phyloP scores from a whole-genome alignment of 2,329 filamentous ascomycete genomes.

The Aureobasidium sp. region DNA sequence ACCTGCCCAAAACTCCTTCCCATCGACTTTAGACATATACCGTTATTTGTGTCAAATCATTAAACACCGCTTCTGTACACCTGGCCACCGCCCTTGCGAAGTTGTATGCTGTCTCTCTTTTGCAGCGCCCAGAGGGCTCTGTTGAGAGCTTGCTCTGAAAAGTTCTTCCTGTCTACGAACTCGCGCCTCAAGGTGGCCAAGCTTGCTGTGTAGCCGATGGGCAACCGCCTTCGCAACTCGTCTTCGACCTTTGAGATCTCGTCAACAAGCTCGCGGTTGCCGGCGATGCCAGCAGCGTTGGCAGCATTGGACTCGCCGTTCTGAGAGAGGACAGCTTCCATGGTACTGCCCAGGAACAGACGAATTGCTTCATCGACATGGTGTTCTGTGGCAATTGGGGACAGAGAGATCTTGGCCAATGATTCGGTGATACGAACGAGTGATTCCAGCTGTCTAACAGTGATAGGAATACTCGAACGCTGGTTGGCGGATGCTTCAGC shows the following conservation, averaged over 20 bases:
- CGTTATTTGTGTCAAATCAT: neutral
- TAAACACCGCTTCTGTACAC: slow-evolving; percentile 50
- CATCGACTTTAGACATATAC: neutral
- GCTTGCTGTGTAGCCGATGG: slow-evolving; percentile 93
- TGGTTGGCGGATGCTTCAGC: slow-evolving; percentile 84
- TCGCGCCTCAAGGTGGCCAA: slow-evolving; percentile 78
- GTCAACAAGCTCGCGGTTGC: slow-evolving; percentile 82
- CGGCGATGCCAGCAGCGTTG: slow-evolving; percentile 69
- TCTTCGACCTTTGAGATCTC: slow-evolving; percentile 82
- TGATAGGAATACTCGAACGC: slow-evolving; percentile 92
- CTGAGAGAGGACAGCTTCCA: slow-evolving; percentile 70
- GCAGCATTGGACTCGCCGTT: slow-evolving; percentile 40
- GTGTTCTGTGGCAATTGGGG: slow-evolving; percentile 75
- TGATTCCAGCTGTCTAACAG: slow-evolving; percentile 91
- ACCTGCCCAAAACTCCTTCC: neutral
- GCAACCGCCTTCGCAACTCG: slow-evolving; percentile 73
- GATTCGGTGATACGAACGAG: slow-evolving; percentile 97
- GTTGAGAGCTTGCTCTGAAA: slow-evolving; percentile 78
- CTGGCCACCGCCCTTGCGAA: slow-evolving; percentile 67
- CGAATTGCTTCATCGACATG: slow-evolving; percentile 98
- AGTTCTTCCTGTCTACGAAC: slow-evolving; percentile 87
- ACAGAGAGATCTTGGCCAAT: slow-evolving; percentile 82
- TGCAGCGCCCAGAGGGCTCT: slow-evolving; percentile 80
- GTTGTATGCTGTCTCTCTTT: slow-evolving; percentile 77
- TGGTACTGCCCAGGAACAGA: slow-evolving; percentile 90